phyloP scores from a whole-genome alignment of 441 rosid genomes.

The Aquilaria agallochum region DNA sequence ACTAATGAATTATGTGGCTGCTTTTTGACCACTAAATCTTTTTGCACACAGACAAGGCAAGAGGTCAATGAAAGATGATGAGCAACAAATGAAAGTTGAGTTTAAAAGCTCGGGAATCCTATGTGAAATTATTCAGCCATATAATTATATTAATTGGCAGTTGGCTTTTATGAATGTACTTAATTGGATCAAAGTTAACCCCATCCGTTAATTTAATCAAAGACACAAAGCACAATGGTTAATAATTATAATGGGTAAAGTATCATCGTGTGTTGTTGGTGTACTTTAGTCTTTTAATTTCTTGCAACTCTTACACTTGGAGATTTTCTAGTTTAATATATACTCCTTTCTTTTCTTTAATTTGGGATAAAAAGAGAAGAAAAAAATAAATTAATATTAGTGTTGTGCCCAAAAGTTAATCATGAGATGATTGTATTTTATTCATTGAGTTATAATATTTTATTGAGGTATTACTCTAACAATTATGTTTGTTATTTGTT shows the following conservation, averaged over 20 bases:
- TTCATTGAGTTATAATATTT: too few relatives aligned
- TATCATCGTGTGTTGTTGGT: too few relatives aligned
- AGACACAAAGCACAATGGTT: neutral
- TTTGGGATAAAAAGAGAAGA: neutral
- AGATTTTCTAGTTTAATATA: neutral
- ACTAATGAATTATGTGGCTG: constrained; percentile 50
- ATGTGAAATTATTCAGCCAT: constrained; percentile 23
- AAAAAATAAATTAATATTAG: neutral
- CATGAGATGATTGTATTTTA: too few relatives aligned
- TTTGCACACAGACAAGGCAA: constrained; percentile 11
- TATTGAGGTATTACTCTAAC: too few relatives aligned
- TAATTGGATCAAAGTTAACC: constrained; percentile 17
- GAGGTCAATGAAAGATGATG: constrained; percentile 40
- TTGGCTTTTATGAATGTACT: neutral
- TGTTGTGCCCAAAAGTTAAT: too few relatives aligned
- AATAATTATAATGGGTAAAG: too few relatives aligned
- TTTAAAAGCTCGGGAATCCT: constrained; percentile 51
- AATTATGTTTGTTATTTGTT: too few relatives aligned
- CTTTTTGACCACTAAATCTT: constrained; percentile 54
- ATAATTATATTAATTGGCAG: neutral
- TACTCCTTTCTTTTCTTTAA: neutral
- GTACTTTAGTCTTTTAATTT: too few relatives aligned
- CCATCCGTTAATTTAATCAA: constrained; percentile 17
- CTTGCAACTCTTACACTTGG: too few relatives aligned
- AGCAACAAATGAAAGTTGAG: constrained; percentile 35